Percentiles rank a stretch among this genome's conserved stretches.
Conservation (phyloP, 352 stramenopile genomes). For the Blastocystis sp. region DNA sequence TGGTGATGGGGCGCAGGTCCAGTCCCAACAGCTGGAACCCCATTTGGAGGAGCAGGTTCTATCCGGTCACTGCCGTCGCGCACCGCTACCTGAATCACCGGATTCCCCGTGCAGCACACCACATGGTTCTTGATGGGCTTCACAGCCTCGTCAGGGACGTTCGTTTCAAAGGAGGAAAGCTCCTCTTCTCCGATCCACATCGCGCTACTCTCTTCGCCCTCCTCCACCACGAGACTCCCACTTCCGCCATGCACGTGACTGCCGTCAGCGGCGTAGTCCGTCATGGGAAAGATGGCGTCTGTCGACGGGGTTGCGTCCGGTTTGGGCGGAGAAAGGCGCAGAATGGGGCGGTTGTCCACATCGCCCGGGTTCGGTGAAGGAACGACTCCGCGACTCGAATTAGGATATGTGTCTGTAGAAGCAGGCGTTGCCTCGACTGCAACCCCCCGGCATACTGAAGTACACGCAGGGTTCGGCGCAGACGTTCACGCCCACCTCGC, state of each 20-base stretch:
- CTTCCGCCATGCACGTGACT: constrained; percentile 67
- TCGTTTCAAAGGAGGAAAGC: constrained; percentile 20
- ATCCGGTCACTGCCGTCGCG: not conserved
- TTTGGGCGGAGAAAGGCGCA: too few species aligned
- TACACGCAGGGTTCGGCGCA: constrained; percentile 58
- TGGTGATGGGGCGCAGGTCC: constrained; percentile 32
- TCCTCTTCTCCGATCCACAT: constrained; percentile 3
- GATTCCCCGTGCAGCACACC: constrained; percentile 23
- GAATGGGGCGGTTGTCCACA: constrained; percentile 5
- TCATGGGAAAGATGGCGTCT: not conserved
- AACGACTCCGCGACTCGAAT: not conserved
- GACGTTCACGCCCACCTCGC: constrained; percentile 63
- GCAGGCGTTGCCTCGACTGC: constrained; percentile 62
- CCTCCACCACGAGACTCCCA: constrained; percentile 49
- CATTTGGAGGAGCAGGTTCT: constrained; percentile 45
- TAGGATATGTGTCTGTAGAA: constrained; percentile 68
- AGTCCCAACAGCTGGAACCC: constrained; percentile 41
- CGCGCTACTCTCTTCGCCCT: not conserved
- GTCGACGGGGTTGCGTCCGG: not conserved
- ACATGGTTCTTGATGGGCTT: constrained; percentile 2
- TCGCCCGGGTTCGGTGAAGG: constrained; percentile 45
- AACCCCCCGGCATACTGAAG: constrained; percentile 50
- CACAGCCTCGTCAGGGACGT: not conserved
- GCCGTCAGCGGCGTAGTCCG: not conserved
- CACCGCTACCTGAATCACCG: constrained; percentile 1